Conservation (phyloP, 495 filamentous ascomycete species). For the Penicillium manginii region DNA sequence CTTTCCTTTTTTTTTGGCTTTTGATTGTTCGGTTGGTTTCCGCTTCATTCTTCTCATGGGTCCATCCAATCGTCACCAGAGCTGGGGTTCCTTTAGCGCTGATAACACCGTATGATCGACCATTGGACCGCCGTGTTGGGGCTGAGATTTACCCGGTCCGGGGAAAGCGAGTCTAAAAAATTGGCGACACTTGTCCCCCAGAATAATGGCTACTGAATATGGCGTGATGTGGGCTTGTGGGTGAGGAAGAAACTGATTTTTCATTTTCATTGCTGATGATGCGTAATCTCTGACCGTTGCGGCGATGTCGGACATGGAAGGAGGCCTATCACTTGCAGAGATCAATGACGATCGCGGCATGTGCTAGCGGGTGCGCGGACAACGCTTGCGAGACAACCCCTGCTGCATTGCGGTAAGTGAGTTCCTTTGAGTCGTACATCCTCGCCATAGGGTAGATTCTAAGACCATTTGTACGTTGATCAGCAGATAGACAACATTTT, state of each 20-base stretch:
- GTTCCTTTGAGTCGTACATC: neutral
- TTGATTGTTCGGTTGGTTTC: neutral
- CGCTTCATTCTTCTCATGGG: neutral
- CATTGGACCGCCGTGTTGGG: neutral
- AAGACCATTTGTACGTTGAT: neutral
- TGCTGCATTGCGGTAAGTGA: neutral
- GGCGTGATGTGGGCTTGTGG: constrained; percentile 1
- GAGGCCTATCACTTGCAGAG: constrained; percentile 7
- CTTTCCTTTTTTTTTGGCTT: constrained; percentile 2
- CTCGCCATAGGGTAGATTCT: neutral
- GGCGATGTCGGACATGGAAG: constrained; percentile 17
- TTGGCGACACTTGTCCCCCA: neutral
- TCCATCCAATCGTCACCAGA: neutral
- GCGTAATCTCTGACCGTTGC: neutral
- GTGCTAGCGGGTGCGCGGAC: neutral
- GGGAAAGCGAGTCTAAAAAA: constrained; percentile 1
- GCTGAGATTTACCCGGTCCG: neutral
- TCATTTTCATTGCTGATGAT: constrained; percentile 4
- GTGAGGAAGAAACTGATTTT: neutral
- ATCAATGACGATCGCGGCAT: constrained; percentile 4
- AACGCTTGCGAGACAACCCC: neutral
- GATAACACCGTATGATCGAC: constrained; percentile 7
- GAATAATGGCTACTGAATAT: neutral
- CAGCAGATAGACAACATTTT: neutral
- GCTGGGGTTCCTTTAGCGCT: neutral